Base-by-base conservation (phyloP, 345 rosid genomes). In the Cardamine occulta region DNA sequence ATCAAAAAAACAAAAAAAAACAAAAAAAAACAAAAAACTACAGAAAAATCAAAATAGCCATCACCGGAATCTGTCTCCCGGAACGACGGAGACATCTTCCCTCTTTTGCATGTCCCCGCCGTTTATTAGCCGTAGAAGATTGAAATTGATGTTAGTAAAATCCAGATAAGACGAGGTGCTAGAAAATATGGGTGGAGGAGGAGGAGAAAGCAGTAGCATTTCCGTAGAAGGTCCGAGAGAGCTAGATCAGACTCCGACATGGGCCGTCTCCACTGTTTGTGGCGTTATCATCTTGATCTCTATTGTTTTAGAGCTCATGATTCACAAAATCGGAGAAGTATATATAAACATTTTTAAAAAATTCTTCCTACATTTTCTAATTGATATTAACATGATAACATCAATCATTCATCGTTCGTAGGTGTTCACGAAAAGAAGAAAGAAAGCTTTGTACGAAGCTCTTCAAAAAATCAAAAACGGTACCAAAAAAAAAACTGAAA, bases 191-290 rank as follows among this genome's bases (percentile, higher is more conserved):
- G 89, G 66, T 0, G 90, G 85, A 48, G 90, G 86, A 5, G 89
- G 73, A 49, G 91, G 88, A 8, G 88, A 74, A 10, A 40, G 60
- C 15, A 63, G 34, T 2, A 21, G 14, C 62, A n/a, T 10, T 5
- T 52, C 28, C 6, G 59, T 6, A 35, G 79, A 73, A 44, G 62
- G 58, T 7, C 81, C 82, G 8, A 88, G 97, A 82, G 86, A 90
- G 85, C 96, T 92, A 19, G 98, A 95, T 76, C 87, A 87, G 79
- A 95, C 98, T 2, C 99, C 99, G 1, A 92, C 97, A 8, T 92
- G 99, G 99, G 97, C 99, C 3, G 97, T 95, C 14, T 74, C 99
- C 2, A 77, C 80, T 11, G 94, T 95, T 82, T 86, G 87, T 74
- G 88, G 88, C 14, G 77, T 80, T 23, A 95, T 92, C 57, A 62